These are phyloP conservation scores for Plectosphaerella sp. DNA, from an alignment of 2,329 filamentous ascomycete species.

Conservation along the genomic window DNA sequence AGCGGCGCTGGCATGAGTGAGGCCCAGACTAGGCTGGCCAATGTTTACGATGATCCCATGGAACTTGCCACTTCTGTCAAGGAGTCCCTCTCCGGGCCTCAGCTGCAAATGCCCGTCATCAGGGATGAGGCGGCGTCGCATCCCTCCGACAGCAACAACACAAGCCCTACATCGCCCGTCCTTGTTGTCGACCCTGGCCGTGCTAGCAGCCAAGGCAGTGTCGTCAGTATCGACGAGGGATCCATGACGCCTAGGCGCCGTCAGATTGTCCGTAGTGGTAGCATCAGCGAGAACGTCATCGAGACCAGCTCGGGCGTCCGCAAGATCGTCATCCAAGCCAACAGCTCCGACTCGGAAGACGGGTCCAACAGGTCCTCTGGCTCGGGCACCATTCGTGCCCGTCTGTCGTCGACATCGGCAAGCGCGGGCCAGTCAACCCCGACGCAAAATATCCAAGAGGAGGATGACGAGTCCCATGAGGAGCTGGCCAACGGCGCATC, in stretches of 20 bases:
- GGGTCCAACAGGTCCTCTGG: slow-evolving; percentile 9
- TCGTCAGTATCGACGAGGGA: slow-evolving; percentile 7
- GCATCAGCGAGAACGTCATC: slow-evolving; percentile 14
- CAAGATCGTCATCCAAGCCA: slow-evolving; percentile 13
- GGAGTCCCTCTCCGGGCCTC: background rate
- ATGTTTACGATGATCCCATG: background rate
- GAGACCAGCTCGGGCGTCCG: slow-evolving; percentile 12
- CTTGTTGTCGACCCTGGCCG: slow-evolving; percentile 7
- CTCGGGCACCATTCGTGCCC: slow-evolving; percentile 5
- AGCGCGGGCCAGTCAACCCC: slow-evolving; percentile 5
- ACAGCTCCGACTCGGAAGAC: slow-evolving; percentile 12
- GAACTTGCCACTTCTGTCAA: background rate
- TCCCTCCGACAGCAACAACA: background rate
- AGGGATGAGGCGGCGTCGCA: slow-evolving; percentile 3
- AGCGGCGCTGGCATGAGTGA: slow-evolving; percentile 10
- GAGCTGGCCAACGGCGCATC: slow-evolving; percentile 3
- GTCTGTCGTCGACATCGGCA: background rate
- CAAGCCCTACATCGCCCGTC: slow-evolving; percentile 5
- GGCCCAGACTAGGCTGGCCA: slow-evolving; percentile 9
- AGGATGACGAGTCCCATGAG: slow-evolving; percentile 5
- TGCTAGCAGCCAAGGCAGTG: slow-evolving; percentile 7
- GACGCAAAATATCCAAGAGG: background rate
- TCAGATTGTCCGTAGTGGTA: slow-evolving; percentile 12
- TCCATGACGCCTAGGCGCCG: slow-evolving; percentile 7
- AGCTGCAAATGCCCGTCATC: slow-evolving; percentile 5